Evolutionary conservation across 1,284 basidiomycete species (phyloP).

Genomic region (Fomes fomentarius): DNA sequence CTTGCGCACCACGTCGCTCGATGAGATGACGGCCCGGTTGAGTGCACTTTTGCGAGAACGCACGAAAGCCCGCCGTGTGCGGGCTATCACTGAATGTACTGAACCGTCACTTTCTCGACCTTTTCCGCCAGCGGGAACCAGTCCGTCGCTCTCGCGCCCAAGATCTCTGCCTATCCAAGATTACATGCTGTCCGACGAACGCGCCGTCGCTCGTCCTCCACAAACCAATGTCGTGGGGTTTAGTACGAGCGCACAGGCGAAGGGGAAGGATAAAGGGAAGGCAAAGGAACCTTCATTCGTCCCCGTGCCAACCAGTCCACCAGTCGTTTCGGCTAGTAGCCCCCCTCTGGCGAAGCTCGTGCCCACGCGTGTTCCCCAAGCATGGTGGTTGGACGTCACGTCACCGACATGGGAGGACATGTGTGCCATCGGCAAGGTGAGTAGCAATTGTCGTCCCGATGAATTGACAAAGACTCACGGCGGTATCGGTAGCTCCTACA

Average conservation of each 20-base stretch:
- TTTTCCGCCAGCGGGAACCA: neutral
- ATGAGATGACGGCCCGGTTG: constrained; percentile 57
- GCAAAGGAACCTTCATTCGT: constrained; percentile 19
- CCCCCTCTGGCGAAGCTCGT: neutral
- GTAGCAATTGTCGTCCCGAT: no score
- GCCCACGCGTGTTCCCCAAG: constrained; percentile 31
- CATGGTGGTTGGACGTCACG: constrained; percentile 94
- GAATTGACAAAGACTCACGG: no score
- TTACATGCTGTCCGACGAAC: constrained; percentile 41
- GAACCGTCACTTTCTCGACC: constrained; percentile 9
- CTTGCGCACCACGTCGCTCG: constrained; percentile 60
- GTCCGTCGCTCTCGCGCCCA: constrained; percentile 8
- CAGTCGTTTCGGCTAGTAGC: constrained; percentile 5
- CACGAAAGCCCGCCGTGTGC: constrained; percentile 26
- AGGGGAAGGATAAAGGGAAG: constrained; percentile 49
- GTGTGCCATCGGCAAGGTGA: constrained; percentile 83
- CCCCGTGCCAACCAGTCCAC: neutral
- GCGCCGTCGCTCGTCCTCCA: constrained; percentile 5
- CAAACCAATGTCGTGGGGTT: constrained; percentile 1
- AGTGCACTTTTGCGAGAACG: constrained; percentile 51
- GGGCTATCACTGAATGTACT: no score
- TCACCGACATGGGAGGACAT: constrained; percentile 93
- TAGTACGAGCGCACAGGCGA: constrained; percentile 18
- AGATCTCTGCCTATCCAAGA: constrained; percentile 33
- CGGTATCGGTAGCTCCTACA: constrained; percentile 66